Base-by-base conservation (phyloP, 441 rosid genomes). In the Pelargonium cotyledonis region DNA sequence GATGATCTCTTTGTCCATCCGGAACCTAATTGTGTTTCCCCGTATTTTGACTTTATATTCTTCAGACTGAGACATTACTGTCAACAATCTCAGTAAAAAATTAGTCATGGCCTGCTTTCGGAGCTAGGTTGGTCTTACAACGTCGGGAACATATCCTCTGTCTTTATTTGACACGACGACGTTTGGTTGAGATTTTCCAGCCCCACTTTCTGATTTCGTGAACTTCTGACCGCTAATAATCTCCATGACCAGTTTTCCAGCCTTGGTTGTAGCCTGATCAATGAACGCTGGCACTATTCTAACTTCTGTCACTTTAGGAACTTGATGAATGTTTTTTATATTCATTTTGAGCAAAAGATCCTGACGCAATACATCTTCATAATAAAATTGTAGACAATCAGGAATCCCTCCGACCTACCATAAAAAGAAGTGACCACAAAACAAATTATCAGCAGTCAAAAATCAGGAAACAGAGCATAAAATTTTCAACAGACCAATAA, bases 341-440 rank as follows among this genome's bases (percentile, higher is more conserved):
- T 53, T 53, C 60, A 53, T n/a, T 15, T 53, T 53, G 7, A 53
- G 60, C 16, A 53, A 53, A n/a, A 53, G 60, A 53, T 53, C 60
- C 16, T 53, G 60, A 53, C 60, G 60, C 5, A 53, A 53, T 15
- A 53, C 60, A 53, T 53, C 60, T 53, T 53, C 60, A 53, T 53
- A 53, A 15, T 53, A 19, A 15, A 53, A 53, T n/a, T 53, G 16
- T 53, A 53, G 0, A 19, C 3, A 3, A 53, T 53, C 60, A 1
- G 60, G 60, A 53, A 53, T 53, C 4, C 60, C 60, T 53, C 60
- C 60, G 4, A 53, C 21, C 60, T 53, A 53, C 19, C 5, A 15
- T 14, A 53, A 53, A 53, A 15, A 53, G 60, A 53, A 15, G 16
- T 15, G 60, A n/a, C 15, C 58, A 51, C 14, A 16, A 51, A 1